Percentiles rank a stretch among this genome's conserved stretches.
These are phyloP conservation scores for Elongisporangium prolatum DNA, from an alignment of 352 stramenopile species.

Conservation along the genomic window DNA sequence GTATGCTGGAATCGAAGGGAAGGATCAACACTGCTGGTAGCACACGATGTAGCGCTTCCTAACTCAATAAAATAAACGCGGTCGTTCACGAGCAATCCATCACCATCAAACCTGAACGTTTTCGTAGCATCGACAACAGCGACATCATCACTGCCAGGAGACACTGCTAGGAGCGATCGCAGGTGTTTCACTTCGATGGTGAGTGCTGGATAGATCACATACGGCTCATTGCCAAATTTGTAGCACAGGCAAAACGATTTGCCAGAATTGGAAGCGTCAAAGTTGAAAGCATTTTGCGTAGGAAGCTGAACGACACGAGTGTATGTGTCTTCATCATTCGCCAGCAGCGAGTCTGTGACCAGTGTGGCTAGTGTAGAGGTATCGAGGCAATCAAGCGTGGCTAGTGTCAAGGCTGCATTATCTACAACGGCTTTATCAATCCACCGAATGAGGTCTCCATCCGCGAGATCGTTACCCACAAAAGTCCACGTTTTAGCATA, in stretches of 20 bases:
- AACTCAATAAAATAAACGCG: conserved; percentile 54
- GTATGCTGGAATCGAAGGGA: conserved; percentile 27
- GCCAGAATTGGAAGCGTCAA: conserved; percentile 32
- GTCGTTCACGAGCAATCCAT: conserved; percentile 48
- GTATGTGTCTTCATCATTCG: conserved; percentile 32
- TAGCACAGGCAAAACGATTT: conserved; percentile 62
- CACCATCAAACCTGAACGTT: conserved; percentile 37
- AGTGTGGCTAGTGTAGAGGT: conserved; percentile 30
- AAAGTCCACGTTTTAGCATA: conserved; percentile 55
- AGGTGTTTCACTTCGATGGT: conserved; percentile 49
- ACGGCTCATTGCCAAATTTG: conserved; percentile 66
- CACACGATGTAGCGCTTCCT: conserved; percentile 27
- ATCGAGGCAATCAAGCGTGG: conserved; percentile 32
- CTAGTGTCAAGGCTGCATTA: conserved; percentile 15
- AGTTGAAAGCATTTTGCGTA: conserved; percentile 19
- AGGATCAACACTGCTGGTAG: conserved; percentile 21
- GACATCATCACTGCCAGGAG: conserved; percentile 26
- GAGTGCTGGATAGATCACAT: conserved; percentile 37
- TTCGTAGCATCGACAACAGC: conserved; percentile 51
- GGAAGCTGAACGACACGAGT: conserved; percentile 24
- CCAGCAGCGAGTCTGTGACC: conserved; percentile 10
- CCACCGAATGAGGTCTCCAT: conserved; percentile 53
- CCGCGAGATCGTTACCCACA: conserved; percentile 27
- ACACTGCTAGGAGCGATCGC: conserved; percentile 15
- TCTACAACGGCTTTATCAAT: conserved; percentile 33